These are phyloP conservation scores for Backusella liffmaniae DNA, from an alignment of 192 early-diverging fungal species.

Conservation along the genomic window DNA sequence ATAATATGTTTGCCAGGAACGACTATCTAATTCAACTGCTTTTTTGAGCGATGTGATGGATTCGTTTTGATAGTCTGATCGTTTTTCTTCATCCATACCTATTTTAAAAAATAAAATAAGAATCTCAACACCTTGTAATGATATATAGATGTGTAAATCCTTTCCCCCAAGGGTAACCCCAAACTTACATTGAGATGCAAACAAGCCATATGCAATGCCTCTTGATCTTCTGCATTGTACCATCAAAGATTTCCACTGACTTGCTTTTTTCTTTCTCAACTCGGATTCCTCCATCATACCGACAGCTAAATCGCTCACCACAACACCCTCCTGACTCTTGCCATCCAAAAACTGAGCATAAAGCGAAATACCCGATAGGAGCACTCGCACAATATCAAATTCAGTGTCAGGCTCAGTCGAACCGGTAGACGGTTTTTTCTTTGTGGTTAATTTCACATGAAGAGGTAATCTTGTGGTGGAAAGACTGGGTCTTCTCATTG, in stretches of 20 bases:
- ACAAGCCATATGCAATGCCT: slow-evolving; percentile 5
- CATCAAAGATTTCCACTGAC: slow-evolving; percentile 2
- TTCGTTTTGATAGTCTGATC: slow-evolving; percentile 8
- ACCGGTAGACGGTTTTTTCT: neutral
- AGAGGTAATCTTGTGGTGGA: neutral
- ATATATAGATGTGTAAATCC: neutral
- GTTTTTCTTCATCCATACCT: slow-evolving; percentile 13
- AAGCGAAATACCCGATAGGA: neutral
- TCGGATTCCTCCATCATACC: slow-evolving; percentile 3
- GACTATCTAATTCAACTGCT: slow-evolving; percentile 49
- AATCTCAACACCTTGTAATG: neutral
- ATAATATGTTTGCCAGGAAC: slow-evolving; percentile 56
- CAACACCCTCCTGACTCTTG: neutral
- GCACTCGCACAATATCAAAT: slow-evolving; percentile 9
- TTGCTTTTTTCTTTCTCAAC: neutral
- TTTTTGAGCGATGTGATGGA: slow-evolving; percentile 32
- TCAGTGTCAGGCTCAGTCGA: slow-evolving; percentile 4
- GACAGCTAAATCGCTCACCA: neutral
- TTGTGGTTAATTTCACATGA: neutral
- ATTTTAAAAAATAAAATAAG: neutral
- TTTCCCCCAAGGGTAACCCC: neutral
- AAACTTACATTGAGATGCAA: slow-evolving; percentile 10
- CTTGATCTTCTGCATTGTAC: neutral
- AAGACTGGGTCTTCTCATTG: neutral
- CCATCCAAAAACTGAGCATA: neutral